A percentile compares a stretch with the other conserved stretches of the same genome.
Conservation (phyloP, 257 asterid species). For the Osmanthus fragrans region DNA sequence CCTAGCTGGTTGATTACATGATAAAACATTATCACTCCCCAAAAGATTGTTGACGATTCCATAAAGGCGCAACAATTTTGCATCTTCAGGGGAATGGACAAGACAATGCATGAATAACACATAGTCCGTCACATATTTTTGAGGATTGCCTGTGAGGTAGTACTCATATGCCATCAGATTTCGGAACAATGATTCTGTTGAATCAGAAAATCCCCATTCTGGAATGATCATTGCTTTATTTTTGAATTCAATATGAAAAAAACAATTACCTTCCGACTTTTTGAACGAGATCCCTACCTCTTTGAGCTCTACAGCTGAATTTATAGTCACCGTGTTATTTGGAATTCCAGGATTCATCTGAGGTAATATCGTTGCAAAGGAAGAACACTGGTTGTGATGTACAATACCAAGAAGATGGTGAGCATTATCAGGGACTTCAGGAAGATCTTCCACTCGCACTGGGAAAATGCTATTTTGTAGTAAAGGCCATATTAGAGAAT, state of each 20-base stretch:
- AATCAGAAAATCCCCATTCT: neutral
- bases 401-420: slow-evolving; percentile 27
- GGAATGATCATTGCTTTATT: slow-evolving; percentile 5
- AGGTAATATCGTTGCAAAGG: neutral
- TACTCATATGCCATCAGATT: slow-evolving; percentile 20
- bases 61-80: neutral
- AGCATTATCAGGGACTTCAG: neutral
- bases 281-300: slow-evolving; percentile 22
- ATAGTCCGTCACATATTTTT: slow-evolving; percentile 17
- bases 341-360: neutral
- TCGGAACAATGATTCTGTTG: slow-evolving; percentile 18
- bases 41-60: slow-evolving; percentile 9
- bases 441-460: too few species aligned
- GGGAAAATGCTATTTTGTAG: slow-evolving; percentile 1
- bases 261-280: neutral
- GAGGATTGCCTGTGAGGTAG: neutral
- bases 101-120: slow-evolving; percentile 8
- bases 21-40: slow-evolving; percentile 13
- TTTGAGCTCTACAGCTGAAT: slow-evolving; percentile 22
- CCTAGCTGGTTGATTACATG: slow-evolving; percentile 4
- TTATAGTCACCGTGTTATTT: neutral
- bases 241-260: neutral
- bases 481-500: neutral
- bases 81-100: slow-evolving; percentile 17
- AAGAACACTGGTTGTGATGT: neutral